Percentiles rank a stretch among this genome's conserved stretches.
Conservation (phyloP, 495 filamentous ascomycete species). For the Ramalina peruviana region DNA sequence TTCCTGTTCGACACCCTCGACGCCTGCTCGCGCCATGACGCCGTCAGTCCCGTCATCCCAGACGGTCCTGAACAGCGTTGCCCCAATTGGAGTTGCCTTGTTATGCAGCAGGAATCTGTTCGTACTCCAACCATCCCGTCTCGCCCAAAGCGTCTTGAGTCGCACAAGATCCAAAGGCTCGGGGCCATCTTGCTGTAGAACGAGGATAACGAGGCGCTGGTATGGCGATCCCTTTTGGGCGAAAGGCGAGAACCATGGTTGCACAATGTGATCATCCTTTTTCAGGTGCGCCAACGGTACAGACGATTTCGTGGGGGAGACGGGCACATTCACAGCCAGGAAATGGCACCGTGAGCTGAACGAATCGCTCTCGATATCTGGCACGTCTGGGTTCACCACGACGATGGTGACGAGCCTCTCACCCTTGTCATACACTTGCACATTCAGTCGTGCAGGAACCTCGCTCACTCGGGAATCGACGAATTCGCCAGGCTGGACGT, state of each 20-base stretch:
- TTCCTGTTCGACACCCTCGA: conserved; percentile 67
- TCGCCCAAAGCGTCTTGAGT: conserved; percentile 34
- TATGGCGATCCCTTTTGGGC: conserved; percentile 85
- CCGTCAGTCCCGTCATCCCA: conserved; percentile 79
- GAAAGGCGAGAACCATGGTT: conserved; percentile 73
- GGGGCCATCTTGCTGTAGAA: conserved; percentile 62
- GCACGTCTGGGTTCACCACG: conserved; percentile 84
- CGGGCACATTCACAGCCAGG: conserved; percentile 53
- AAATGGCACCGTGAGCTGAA: conserved; percentile 78
- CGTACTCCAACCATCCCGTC: conserved; percentile 54
- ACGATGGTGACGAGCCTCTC: conserved; percentile 70
- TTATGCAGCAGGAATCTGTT: conserved; percentile 51
- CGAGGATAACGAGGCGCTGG: conserved; percentile 71
- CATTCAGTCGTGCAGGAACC: conserved; percentile 52
- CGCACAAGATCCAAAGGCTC: conserved; percentile 42
- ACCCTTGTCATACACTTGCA: conserved; percentile 73
- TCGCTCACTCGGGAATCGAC: conserved; percentile 59
- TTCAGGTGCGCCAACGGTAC: conserved; percentile 38
- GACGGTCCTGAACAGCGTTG: conserved; percentile 69
- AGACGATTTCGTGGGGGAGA: conserved; percentile 39
- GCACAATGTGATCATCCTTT: conserved; percentile 46
- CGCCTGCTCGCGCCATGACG: conserved; percentile 69
- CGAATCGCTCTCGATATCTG: conserved; percentile 56
- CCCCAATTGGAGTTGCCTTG: conserved; percentile 57
- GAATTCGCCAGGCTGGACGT: conserved; percentile 61